Base-by-base conservation (phyloP, 306 rosid genomes). In the Dalbergia cochinchinensis region DNA sequence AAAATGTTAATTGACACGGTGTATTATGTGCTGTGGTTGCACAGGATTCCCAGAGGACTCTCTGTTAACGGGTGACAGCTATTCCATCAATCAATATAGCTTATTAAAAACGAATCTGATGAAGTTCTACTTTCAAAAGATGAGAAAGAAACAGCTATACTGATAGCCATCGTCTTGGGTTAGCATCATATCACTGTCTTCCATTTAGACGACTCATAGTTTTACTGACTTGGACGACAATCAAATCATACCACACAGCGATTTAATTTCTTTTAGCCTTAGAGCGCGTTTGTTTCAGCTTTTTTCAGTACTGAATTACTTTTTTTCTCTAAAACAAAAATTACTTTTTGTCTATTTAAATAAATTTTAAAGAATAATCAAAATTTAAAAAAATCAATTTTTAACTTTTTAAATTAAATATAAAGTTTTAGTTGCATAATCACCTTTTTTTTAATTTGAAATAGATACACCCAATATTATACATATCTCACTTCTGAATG, bases 161-260 rank as follows among this genome's bases (percentile, higher is more conserved):
- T 47, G 13, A 47, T 3, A 47, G 53, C 13, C 53, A 47, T 10
- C 4, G 20, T 44, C 69, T 22, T 42, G 50, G 9, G 54, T 77
- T 59, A 41, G 42, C 68, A 60, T 33, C 61, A 45, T n/a, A 65
- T 65, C 53, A 19, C 5, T 77, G 74, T 54, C 26, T 65, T 53
- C 18, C 73, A 77, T 19, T 59, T 57, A 10, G 44, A 66, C 9
- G 7, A 37, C 81, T 16, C 33, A 8, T 47, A 4, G 73, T 64
- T 63, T 45, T 18, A 4, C 37, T 3, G 22, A 55, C 20, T 73
- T 58, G 67, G 78, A 42, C 60, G 58, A 41, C 69, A 22, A 73
- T 22, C 65, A 57, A 50, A 57, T 18, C 19, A 14, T 57, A 74
- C 45, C 69, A 13, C 3, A 26, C 31, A 69, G 69, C 42, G 69